These are phyloP conservation scores for Chytriomyces sp. DNA, from an alignment of 192 early-diverging fungal species.

Conservation along the genomic window DNA sequence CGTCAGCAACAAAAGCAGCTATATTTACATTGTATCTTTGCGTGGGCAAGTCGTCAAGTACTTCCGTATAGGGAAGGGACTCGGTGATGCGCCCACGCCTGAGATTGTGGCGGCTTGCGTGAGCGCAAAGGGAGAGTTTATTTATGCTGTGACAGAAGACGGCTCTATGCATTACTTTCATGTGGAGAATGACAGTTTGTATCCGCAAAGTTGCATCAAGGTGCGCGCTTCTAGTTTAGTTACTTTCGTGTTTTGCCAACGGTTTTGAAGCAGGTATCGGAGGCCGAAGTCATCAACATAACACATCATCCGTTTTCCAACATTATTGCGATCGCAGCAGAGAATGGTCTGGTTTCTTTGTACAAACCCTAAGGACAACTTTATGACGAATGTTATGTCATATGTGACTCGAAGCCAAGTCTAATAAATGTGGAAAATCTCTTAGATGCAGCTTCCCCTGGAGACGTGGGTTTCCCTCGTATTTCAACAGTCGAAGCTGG, in stretches of 20 bases:
- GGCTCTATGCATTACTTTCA: constrained; percentile 70
- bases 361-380: not conserved
- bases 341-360: constrained; percentile 55
- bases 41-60: constrained; percentile 24
- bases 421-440: no score
- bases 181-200: constrained; percentile 57
- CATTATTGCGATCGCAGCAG: constrained; percentile 67
- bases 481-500: no score
- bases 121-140: constrained; percentile 79
- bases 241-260: not conserved
- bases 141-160: constrained; percentile 77
- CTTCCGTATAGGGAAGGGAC: constrained; percentile 25
- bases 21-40: constrained; percentile 70
- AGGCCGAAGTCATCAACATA: constrained; percentile 76
- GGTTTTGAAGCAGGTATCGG: constrained; percentile 44
- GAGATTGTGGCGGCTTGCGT: constrained; percentile 62
- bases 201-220: constrained; percentile 8
- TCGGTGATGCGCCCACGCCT: constrained; percentile 38
- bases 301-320: constrained; percentile 84
- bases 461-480: no score
- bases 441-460: no score
- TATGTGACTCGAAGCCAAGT: no score
- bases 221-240: constrained; percentile 3
- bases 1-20: constrained; percentile 77
- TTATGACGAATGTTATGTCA: no score